Conservation (phyloP, 2,329 filamentous ascomycete species). For the Colletotrichum salicis region DNA sequence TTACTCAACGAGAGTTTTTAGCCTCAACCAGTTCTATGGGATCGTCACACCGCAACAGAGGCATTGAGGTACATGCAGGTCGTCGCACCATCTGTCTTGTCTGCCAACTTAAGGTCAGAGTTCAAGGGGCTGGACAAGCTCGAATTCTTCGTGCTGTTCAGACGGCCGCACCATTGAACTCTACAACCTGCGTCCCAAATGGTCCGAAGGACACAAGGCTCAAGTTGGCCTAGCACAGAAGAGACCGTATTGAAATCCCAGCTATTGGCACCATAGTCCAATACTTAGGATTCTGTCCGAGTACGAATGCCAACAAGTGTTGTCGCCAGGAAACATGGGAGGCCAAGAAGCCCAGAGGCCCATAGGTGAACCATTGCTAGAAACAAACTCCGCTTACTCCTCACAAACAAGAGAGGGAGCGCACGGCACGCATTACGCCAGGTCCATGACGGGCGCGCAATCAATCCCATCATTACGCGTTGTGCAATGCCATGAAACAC, state of each 20-base stretch:
- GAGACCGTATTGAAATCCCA: background rate
- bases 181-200: background rate
- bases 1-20: background rate
- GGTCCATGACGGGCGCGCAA: background rate
- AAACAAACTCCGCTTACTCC: background rate
- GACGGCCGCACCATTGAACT: background rate
- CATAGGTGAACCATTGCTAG: background rate
- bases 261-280: background rate
- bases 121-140: background rate
- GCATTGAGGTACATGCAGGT: background rate
- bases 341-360: background rate
- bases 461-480: background rate
- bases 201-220: background rate
- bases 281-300: background rate
- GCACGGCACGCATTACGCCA: background rate
- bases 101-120: background rate
- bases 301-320: background rate
- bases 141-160: background rate
- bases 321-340: background rate
- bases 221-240: background rate
- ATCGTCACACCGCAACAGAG: background rate
- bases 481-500: background rate
- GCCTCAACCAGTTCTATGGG: background rate
- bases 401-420: background rate
- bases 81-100: background rate